phyloP scores from a whole-genome alignment of 1,284 basidiomycete genomes.

The Trichosporon faecale region DNA sequence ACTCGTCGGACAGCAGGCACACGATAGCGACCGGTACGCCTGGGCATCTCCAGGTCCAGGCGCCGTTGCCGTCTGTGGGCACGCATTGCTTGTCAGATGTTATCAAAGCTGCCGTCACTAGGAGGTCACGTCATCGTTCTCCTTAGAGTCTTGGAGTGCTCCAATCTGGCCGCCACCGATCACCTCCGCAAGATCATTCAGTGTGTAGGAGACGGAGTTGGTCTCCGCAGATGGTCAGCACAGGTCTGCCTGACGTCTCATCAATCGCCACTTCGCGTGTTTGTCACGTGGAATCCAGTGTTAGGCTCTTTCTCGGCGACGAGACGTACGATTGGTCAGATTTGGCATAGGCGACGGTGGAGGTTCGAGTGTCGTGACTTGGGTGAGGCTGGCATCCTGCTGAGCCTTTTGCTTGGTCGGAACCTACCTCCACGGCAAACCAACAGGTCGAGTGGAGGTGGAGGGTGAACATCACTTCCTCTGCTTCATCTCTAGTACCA shows the following conservation, averaged over 20 bases:
- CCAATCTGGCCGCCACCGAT: neutral
- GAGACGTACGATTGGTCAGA: slow-evolving; percentile 2
- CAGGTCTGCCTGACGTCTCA: neutral
- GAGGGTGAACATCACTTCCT: slow-evolving; percentile 10
- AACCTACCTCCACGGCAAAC: slow-evolving; percentile 10
- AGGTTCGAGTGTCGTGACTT: neutral
- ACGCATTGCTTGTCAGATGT: too few species aligned
- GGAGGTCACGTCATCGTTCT: too few species aligned
- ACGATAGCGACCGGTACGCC: neutral
- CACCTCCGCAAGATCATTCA: too few species aligned
- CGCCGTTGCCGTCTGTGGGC: too few species aligned
- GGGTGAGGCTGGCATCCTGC: neutral
- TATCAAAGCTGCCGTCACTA: too few species aligned
- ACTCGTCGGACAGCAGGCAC: too few species aligned
- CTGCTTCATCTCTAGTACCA: neutral
- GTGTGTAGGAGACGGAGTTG: too few species aligned
- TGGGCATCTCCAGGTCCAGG: too few species aligned
- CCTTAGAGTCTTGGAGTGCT: too few species aligned
- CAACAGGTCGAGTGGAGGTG: slow-evolving; percentile 7
- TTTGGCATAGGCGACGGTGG: neutral
- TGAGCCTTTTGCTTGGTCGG: slow-evolving; percentile 9
- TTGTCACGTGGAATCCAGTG: neutral
- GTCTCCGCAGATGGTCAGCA: neutral
- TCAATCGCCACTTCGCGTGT: neutral
- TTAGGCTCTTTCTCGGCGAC: neutral